These are phyloP conservation scores for Litsea cubeba DNA, from an alignment of 164 flowering plant species.

Conservation along the genomic window DNA sequence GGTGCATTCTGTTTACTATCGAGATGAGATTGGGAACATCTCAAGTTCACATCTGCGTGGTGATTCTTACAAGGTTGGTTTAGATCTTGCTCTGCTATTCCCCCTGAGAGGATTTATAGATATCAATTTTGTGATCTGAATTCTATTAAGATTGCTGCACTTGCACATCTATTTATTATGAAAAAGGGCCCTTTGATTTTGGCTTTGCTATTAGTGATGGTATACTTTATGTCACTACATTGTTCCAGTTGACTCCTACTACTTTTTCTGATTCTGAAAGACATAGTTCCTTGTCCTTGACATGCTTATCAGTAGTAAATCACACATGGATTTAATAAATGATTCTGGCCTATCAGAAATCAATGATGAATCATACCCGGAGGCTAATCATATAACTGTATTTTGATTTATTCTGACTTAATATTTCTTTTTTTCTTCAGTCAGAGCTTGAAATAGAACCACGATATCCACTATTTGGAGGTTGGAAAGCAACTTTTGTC, in stretches of 20 bases:
- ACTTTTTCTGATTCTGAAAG: background rate
- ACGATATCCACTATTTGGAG: slow-evolving; percentile 94
- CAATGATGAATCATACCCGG: background rate
- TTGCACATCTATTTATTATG: background rate
- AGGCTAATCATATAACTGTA: background rate
- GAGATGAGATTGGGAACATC: slow-evolving; percentile 93
- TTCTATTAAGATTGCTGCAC: background rate
- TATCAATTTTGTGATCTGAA: background rate
- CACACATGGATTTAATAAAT: background rate
- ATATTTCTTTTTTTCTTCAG: slow-evolving; percentile 36
- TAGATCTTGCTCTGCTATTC: background rate
- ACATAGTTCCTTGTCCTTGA: background rate
- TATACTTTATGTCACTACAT: background rate
- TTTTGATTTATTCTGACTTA: slow-evolving; percentile 9
- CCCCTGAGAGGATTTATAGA: background rate
- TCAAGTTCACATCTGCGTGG: slow-evolving; percentile 79
- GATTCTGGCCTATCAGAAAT: background rate
- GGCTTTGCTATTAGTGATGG: background rate
- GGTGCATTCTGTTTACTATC: slow-evolving; percentile 92
- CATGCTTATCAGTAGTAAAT: background rate
- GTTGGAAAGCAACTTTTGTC: slow-evolving; percentile 90
- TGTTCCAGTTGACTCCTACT: background rate
- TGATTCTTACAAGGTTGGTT: slow-evolving; percentile 53
- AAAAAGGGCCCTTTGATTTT: background rate
- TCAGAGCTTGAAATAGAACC: slow-evolving; percentile 95